These are phyloP conservation scores for Eremothecium sinecaudum DNA, from an alignment of 1,139 yeast species.

Conservation along the genomic window DNA sequence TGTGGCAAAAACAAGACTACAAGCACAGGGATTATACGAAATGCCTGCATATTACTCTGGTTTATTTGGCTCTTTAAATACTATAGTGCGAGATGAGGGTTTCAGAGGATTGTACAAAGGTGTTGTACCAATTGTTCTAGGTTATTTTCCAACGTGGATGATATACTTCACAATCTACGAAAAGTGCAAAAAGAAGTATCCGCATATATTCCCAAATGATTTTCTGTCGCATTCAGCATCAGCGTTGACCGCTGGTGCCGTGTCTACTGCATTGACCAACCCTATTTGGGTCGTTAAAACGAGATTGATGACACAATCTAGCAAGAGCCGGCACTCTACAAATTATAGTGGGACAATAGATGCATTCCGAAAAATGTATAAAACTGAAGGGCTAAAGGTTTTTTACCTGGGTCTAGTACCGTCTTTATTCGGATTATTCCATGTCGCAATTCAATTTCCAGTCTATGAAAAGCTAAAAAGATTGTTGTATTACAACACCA, in stretches of 20 bases:
- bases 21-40: conserved; percentile 65
- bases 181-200: conserved; percentile 49
- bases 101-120: conserved; percentile 80
- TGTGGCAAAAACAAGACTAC: conserved; percentile 87
- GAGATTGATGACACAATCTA: conserved; percentile 77
- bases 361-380: conserved; percentile 72
- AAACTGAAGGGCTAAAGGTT: conserved; percentile 69
- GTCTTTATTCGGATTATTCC: conserved; percentile 79
- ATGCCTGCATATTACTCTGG: conserved; percentile 41
- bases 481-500: conserved; percentile 31
- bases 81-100: conserved; percentile 71
- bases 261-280: conserved; percentile 79
- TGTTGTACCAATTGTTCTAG: conserved; percentile 78
- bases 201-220: conserved; percentile 35
- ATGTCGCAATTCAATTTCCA: conserved; percentile 96
- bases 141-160: conserved; percentile 97
- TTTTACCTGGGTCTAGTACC: conserved; percentile 89
- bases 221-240: conserved; percentile 59
- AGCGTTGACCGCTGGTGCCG: conserved; percentile 84
- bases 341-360: conserved; percentile 72
- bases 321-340: conserved; percentile 22
- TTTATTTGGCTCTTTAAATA: conserved; percentile 47
- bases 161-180: conserved; percentile 89
- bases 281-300: conserved; percentile 74
- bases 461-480: conserved; percentile 76